Evolutionary conservation across 768 basidiomycete species (phyloP).

Genomic region (Naganishia vishniacii): DNA sequence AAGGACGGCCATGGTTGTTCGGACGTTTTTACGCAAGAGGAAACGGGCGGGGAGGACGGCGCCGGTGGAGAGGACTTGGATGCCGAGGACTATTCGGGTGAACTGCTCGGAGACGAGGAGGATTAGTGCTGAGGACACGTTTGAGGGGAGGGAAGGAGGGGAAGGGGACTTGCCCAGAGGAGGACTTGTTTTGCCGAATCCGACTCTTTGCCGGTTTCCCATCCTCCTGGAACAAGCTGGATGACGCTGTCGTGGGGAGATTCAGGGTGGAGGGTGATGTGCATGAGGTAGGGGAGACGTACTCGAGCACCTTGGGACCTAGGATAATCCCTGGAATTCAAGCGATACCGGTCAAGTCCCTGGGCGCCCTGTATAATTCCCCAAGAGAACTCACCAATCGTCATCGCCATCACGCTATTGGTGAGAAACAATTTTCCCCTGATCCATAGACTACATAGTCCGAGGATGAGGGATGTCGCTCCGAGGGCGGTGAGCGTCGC

Average conservation of each 20-base stretch:
- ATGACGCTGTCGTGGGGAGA: slow-evolving; percentile 22
- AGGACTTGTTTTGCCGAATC: slow-evolving; percentile 25
- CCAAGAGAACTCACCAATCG: slow-evolving; percentile 29
- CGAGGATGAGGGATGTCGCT: slow-evolving; percentile 27
- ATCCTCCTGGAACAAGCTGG: slow-evolving; percentile 27
- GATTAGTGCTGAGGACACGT: not conserved
- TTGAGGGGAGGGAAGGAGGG: not conserved
- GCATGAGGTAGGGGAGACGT: not conserved
- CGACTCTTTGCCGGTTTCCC: slow-evolving; percentile 27
- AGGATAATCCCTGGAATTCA: slow-evolving; percentile 26
- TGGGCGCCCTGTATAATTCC: not conserved
- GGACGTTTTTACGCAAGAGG: slow-evolving; percentile 21
- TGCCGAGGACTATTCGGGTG: slow-evolving; percentile 49
- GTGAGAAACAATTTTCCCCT: slow-evolving; percentile 30
- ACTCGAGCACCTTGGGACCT: slow-evolving; percentile 27
- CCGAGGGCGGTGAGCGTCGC: slow-evolving; percentile 10
- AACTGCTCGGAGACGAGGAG: slow-evolving; percentile 16
- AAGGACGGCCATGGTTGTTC: slow-evolving; percentile 23
- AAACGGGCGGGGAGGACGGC: slow-evolving; percentile 33
- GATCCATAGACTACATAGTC: slow-evolving; percentile 27
- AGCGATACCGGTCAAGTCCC: not conserved
- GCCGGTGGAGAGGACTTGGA: slow-evolving; percentile 47
- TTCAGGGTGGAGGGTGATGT: too few species aligned
- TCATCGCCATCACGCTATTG: slow-evolving; percentile 28
- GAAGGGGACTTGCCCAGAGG: slow-evolving; percentile 28